Evolutionary conservation across 1,284 basidiomycete genomes (phyloP), one percentile per base, ranked within the genome.

Genomic region (Boletus mariae): DNA sequence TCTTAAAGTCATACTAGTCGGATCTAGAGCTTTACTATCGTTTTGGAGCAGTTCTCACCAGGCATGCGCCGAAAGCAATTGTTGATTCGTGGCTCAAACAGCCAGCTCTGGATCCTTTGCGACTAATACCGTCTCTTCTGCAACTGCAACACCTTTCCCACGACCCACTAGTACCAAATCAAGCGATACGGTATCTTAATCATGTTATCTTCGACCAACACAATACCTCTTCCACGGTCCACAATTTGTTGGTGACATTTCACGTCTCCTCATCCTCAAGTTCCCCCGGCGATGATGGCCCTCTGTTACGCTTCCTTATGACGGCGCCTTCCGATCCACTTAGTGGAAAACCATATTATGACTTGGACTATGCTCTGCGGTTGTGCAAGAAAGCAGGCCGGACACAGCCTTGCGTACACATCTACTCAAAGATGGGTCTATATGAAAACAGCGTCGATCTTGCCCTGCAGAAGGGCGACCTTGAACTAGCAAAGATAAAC

Each of bases 341-440:
- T 23, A 92, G 92, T 0, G 85, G 84, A 3, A 86, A 85, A 65
- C 95, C 96, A 1, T 97, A 94, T 70, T 99, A 94, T 67, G 96
- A 99, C 63, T 82, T 99, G 37, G 95, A 99, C 73, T 99, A 98
- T 67, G 97, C 96, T 0, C 70, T 99, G 54, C 84, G 97, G 9
- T 73, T 97, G 44, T 99, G 95, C 75, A 93, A 92, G 64, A 82
- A 85, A 58, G 79, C 88, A 41, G 84, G 85, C 5, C 79, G 91
- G 45, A 91, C 85, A 29, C 92, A 95, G 62, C 85, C 96, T 1
- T 98, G 95, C 67, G 94, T 99, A 41, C 89, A 94, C 63, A 96
- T 99, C 54, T 99, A 98, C 72, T 91, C 93, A 9, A 94, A 97
- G 75, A 96, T 99, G 94, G 94, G 93, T 0, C 73, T 98, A 47